These are phyloP conservation scores for Phallus indusiatus DNA, from an alignment of 768 basidiomycete species.

Conservation along the genomic window DNA sequence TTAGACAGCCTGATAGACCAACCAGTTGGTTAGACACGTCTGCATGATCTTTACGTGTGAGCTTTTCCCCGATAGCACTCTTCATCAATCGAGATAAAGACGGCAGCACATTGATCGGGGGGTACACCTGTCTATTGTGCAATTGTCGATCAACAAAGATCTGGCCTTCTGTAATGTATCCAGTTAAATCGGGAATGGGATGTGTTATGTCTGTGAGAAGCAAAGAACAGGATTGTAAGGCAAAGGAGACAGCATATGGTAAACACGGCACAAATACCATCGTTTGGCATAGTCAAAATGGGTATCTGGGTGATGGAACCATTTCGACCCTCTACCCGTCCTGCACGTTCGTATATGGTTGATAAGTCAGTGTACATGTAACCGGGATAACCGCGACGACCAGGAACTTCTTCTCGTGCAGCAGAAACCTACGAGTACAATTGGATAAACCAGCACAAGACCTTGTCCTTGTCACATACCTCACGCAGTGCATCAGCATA, in stretches of 20 bases:
- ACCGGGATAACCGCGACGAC: conserved; percentile 96
- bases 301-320: conserved; percentile 99
- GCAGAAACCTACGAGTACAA: conserved; percentile 67
- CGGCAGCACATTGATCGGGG: conserved; percentile 98
- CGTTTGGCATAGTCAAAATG: conserved; percentile 99
- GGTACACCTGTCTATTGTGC: conserved; percentile 95
- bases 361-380: conserved; percentile 99
- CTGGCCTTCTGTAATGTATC: conserved; percentile 99
- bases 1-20: conserved; percentile 21
- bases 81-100: conserved; percentile 99
- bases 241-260: conserved; percentile 9
- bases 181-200: conserved; percentile 98
- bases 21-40: conserved; percentile 99
- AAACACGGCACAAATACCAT: conserved; percentile 51
- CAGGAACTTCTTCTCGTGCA: conserved; percentile 97
- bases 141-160: conserved; percentile 97
- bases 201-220: conserved; percentile 89
- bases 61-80: conserved; percentile 94
- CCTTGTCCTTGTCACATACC: conserved; percentile 35
- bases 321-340: conserved; percentile 94
- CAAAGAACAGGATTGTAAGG: background rate
- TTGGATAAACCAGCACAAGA: conserved; percentile 9
- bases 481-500: conserved; percentile 96
- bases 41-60: conserved; percentile 97
- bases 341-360: conserved; percentile 98